Evolutionary conservation across 306 rosid species (phyloP), one percentile per base, ranked within the genome.

Genomic region (Prunus campanulata): DNA sequence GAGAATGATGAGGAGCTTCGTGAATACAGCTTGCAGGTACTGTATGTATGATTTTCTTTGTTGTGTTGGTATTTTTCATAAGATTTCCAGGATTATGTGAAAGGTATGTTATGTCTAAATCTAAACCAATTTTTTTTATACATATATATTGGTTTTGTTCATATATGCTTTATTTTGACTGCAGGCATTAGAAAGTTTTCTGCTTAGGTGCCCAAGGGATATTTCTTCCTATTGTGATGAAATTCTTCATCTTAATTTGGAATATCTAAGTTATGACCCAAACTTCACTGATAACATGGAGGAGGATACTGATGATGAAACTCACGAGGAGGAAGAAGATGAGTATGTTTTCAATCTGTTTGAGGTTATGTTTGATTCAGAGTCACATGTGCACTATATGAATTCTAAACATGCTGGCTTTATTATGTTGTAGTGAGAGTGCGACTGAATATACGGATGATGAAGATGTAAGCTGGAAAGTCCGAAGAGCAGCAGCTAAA

Each of bases 391-490:
- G 55, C 72, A 52, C 69, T 78, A 47, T 46, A 51, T 76, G 35
- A 44, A 60, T 83, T 14, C 70, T 55, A 77, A 72, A 61, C 69
- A 60, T 74, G 67, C 77, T 64, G 68, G 63, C 73, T 70, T 77
- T 52, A 66, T 27, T 71, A 6, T 84, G 70, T 73, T 88, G 88
- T 86, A 96, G 99, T 62, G 99, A 93, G 81, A 96, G 99, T 89
- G 99, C 97, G 66, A 93, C 91, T 77, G 99, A 93, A 78, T 96
- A 96, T 79, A 91, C 99, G 2, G 99, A 96, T 83, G 99, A 96
- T 86, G 99, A 96, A 82, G 99, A 96, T 85, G 93, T 89, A 74
- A 96, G 98, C 88, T 96, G 99, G 99, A 96, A 96, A 84, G 98
- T 96, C 71, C 90, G 99, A 84, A 88, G 99, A 79, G 98, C 99